These are phyloP conservation scores for Podospora appendiculata DNA, from an alignment of 495 filamentous ascomycete genomes.

Conservation along the genomic window DNA sequence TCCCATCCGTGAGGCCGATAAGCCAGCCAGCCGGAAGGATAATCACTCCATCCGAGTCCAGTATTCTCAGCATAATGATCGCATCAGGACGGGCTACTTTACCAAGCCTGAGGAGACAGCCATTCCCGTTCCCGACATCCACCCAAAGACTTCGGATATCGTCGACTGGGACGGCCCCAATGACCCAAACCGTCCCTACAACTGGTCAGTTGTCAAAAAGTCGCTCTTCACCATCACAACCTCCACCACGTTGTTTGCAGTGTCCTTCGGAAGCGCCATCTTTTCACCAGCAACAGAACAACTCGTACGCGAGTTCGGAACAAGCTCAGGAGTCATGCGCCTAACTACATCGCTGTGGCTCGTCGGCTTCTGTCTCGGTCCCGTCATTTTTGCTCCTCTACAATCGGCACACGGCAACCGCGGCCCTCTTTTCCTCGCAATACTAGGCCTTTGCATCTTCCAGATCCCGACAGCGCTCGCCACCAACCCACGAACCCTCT, in stretches of 20 bases:
- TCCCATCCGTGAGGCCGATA: neutral
- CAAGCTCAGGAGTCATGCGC: neutral
- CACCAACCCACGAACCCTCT: constrained; percentile 50
- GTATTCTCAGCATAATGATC: neutral
- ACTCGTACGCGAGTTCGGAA: neutral
- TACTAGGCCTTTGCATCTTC: constrained; percentile 51
- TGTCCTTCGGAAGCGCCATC: neutral
- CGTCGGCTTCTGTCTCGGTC: constrained; percentile 7
- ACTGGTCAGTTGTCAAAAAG: neutral
- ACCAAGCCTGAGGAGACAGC: neutral
- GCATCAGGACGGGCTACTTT: neutral
- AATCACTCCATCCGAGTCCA: neutral
- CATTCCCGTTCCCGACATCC: no score
- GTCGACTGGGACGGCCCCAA: neutral
- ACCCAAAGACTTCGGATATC: neutral
- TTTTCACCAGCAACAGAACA: neutral
- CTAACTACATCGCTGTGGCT: constrained; percentile 2
- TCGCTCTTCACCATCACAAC: neutral
- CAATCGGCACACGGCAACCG: constrained; percentile 53
- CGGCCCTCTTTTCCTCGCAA: constrained; percentile 48
- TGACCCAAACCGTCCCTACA: neutral
- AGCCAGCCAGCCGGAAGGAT: neutral
- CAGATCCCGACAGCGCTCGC: constrained; percentile 55
- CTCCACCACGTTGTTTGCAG: neutral
- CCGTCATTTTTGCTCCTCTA: constrained; percentile 41